These are phyloP conservation scores for Penicillium glabrum DNA, from an alignment of 2,329 filamentous ascomycete genomes.

Conservation along the genomic window DNA sequence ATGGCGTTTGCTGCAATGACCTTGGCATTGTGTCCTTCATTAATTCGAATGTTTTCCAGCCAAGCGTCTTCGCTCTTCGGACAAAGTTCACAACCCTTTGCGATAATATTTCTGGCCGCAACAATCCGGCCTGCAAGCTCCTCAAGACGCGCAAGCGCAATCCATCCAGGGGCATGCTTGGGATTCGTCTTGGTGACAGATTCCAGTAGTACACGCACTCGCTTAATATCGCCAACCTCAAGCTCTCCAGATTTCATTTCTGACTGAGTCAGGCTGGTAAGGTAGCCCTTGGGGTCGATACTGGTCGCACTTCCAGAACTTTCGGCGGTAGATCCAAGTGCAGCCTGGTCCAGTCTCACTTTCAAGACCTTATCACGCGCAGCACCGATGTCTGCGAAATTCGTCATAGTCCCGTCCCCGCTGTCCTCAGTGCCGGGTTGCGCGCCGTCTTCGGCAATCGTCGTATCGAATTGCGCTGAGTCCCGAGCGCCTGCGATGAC, in stretches of 20 bases:
- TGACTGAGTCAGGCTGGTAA: slow-evolving; percentile 84
- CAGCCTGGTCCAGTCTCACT: slow-evolving; percentile 88
- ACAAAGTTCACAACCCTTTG: slow-evolving; percentile 83
- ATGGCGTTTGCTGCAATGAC: slow-evolving; percentile 93
- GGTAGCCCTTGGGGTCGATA: slow-evolving; percentile 93
- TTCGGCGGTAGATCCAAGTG: slow-evolving; percentile 67
- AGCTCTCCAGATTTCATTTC: slow-evolving; percentile 76
- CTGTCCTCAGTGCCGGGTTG: slow-evolving; percentile 52
- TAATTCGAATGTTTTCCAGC: slow-evolving; percentile 92
- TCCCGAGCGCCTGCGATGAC: slow-evolving; percentile 85
- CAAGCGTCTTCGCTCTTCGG: slow-evolving; percentile 94
- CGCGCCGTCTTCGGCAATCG: slow-evolving; percentile 76
- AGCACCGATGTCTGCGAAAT: slow-evolving; percentile 95
- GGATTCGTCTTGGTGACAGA: slow-evolving; percentile 97
- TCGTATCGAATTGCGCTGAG: slow-evolving; percentile 78
- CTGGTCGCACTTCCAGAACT: slow-evolving; percentile 80
- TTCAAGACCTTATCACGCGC: slow-evolving; percentile 94
- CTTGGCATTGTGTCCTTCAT: slow-evolving; percentile 90
- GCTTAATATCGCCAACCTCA: slow-evolving; percentile 91
- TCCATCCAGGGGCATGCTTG: slow-evolving; percentile 92
- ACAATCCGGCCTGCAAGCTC: slow-evolving; percentile 90
- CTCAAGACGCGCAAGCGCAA: slow-evolving; percentile 88
- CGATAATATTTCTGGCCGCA: slow-evolving; percentile 82
- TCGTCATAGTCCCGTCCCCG: slow-evolving; percentile 86
- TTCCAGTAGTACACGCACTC: slow-evolving; percentile 86